A percentile compares a stretch with the other conserved stretches of the same genome.
Conservation (phyloP, 129 eudicot genomes). For the Tagetes patula region DNA sequence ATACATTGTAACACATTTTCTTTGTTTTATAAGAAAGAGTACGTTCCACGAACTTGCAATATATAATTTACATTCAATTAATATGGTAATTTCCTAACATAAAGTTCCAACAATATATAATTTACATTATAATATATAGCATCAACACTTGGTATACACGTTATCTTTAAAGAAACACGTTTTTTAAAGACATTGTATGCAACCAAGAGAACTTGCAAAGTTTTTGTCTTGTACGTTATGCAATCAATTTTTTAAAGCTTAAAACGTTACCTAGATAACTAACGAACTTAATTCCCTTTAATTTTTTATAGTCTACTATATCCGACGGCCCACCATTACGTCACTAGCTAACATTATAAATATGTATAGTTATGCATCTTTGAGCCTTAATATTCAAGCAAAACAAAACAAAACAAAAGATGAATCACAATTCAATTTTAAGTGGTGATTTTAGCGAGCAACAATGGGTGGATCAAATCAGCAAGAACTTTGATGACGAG, state of each 20-base stretch:
- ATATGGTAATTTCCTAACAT: background rate
- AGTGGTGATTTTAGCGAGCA: constrained; percentile 32
- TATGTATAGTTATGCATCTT: background rate
- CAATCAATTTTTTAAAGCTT: constrained; percentile 5
- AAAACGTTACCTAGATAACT: background rate
- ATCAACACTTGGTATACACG: background rate
- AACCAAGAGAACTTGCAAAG: background rate
- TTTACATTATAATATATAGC: background rate
- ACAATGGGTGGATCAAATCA: constrained; percentile 45
- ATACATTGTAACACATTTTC: no score
- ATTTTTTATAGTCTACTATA: constrained; percentile 6
- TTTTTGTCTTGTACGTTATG: constrained; percentile 25
- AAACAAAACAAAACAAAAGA: background rate
- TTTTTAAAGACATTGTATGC: background rate
- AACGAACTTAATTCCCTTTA: background rate
- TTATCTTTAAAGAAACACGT: background rate
- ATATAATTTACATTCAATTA: no score
- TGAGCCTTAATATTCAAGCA: no score
- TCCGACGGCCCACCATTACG: constrained; percentile 11
- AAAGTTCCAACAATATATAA: background rate
- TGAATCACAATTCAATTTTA: constrained; percentile 27
- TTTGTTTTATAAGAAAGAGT: no score
- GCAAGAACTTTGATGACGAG: constrained; percentile 29
- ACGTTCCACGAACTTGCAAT: no score
- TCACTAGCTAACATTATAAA: constrained; percentile 13